Percentiles rank a stretch among this genome's conserved stretches.
Conservation (phyloP, 176 grass and related monocot genomes). For the Echinochloa phyllopogon region DNA sequence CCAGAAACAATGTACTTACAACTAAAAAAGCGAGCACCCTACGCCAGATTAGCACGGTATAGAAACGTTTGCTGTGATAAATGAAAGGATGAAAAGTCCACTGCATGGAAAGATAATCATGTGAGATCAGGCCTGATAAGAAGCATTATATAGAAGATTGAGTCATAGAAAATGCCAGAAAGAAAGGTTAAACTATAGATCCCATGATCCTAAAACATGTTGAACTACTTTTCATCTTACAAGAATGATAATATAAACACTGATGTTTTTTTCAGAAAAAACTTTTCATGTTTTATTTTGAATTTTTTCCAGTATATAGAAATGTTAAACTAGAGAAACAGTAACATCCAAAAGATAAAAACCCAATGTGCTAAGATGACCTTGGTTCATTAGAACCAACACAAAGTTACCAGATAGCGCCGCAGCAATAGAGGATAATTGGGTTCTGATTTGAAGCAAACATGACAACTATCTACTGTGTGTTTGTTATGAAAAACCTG, state of each 20-base stretch:
- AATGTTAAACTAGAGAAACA: slow-evolving; percentile 20
- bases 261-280: neutral
- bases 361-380: neutral
- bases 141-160: neutral
- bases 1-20: slow-evolving; percentile 60
- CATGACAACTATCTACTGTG: neutral
- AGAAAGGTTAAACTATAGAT: neutral
- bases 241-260: neutral
- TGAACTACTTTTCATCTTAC: neutral
- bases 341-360: neutral
- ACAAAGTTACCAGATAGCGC: neutral
- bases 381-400: neutral
- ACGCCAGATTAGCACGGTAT: slow-evolving; percentile 89
- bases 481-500: slow-evolving; percentile 24
- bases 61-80: slow-evolving; percentile 88
- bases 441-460: neutral
- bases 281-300: neutral
- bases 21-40: slow-evolving; percentile 94
- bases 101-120: slow-evolving; percentile 58
- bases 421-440: neutral
- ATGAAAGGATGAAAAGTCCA: slow-evolving; percentile 99
- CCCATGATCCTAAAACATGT: neutral
- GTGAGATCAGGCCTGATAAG: slow-evolving; percentile 17
- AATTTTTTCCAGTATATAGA: neutral
- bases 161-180: neutral